A percentile compares a stretch with the other conserved stretches of the same genome.
These are phyloP conservation scores for Cystobasidium sp. DNA, from an alignment of 1,284 basidiomycete genomes.

Conservation along the genomic window DNA sequence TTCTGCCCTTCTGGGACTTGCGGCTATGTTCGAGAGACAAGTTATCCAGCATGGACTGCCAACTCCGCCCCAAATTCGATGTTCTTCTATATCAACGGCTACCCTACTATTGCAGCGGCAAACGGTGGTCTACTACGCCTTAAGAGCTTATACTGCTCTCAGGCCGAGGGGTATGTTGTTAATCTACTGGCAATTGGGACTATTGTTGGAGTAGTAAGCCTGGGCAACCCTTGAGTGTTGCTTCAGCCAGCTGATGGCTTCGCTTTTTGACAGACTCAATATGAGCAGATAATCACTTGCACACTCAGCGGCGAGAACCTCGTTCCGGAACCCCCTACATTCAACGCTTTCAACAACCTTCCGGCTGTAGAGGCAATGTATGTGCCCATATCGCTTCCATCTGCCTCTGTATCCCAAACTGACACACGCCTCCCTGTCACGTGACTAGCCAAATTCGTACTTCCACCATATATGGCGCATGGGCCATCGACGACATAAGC, in stretches of 20 bases:
- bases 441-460: background rate
- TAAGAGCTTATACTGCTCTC: background rate
- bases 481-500: background rate
- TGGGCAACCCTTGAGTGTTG: background rate
- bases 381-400: background rate
- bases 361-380: background rate
- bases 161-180: background rate
- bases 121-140: background rate
- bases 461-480: background rate
- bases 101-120: background rate
- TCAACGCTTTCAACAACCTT: background rate
- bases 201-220: background rate
- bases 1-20: background rate
- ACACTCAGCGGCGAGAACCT: background rate
- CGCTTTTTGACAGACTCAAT: background rate
- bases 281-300: background rate
- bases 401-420: background rate
- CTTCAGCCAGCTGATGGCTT: background rate
- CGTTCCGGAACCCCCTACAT: background rate
- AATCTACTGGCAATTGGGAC: background rate
- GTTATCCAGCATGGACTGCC: background rate
- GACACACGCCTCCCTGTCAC: background rate
- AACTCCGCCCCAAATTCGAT: slow-evolving; percentile 1
- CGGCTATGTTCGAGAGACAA: background rate
- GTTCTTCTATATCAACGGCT: background rate